phyloP scores from a whole-genome alignment of 495 filamentous ascomycete genomes.

The Neurospora sp. region DNA sequence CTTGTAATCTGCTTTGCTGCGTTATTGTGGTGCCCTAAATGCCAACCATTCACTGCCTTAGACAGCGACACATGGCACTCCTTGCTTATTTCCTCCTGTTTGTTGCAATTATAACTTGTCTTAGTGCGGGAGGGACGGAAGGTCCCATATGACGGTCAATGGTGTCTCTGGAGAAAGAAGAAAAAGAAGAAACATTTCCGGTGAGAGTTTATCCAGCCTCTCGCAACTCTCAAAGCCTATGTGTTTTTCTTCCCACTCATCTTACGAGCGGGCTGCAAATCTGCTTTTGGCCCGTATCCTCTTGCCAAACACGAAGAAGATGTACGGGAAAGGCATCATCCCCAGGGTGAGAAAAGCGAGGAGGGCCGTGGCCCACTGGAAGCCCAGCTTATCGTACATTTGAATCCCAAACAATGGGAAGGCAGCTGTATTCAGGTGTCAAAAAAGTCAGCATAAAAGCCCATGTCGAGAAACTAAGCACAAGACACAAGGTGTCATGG shows the following conservation, averaged over 20 bases:
- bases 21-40: neutral
- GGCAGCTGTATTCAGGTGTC: constrained; percentile 26
- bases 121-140: neutral
- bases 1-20: neutral
- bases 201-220: neutral
- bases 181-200: neutral
- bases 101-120: neutral
- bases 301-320: constrained; percentile 59
- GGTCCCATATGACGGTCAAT: neutral
- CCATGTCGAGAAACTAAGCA: constrained; percentile 25
- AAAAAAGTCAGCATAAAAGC: constrained; percentile 4
- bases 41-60: neutral
- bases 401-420: constrained; percentile 42
- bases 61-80: neutral
- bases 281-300: constrained; percentile 38
- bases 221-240: neutral
- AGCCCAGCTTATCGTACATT: constrained; percentile 58
- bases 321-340: constrained; percentile 61
- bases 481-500: constrained; percentile 35
- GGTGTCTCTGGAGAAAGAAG: neutral
- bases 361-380: constrained; percentile 62
- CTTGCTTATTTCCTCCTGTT: neutral
- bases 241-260: neutral
- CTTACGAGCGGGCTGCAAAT: constrained; percentile 28
- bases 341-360: constrained; percentile 58